Evolutionary conservation across 306 rosid species (phyloP).

Genomic region (Dryas octopetala): DNA sequence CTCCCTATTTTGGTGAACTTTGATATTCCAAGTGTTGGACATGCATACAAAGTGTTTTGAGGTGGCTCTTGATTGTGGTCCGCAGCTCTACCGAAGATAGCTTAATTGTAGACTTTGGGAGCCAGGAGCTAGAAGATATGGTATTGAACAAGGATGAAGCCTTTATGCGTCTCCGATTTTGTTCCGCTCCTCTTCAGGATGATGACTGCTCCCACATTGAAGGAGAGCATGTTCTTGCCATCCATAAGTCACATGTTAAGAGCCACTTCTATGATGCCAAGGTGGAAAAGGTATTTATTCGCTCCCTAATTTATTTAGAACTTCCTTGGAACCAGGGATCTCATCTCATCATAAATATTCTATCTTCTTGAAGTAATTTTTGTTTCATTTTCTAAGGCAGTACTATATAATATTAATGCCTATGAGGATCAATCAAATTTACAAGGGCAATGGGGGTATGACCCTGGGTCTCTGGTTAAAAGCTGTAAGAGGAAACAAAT

Average conservation of each 20-base stretch:
- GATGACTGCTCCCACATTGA: slow-evolving; percentile 24
- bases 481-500: neutral
- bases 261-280: slow-evolving; percentile 21
- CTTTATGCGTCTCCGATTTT: slow-evolving; percentile 4
- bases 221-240: slow-evolving; percentile 26
- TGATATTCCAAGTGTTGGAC: neutral
- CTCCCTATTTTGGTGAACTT: neutral
- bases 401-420: neutral
- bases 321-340: neutral
- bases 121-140: slow-evolving; percentile 29
- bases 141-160: slow-evolving; percentile 22
- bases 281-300: slow-evolving; percentile 24
- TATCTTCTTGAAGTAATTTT: neutral
- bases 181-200: slow-evolving; percentile 22
- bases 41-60: neutral
- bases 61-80: slow-evolving; percentile 7
- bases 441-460: neutral
- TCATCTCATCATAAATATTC: neutral
- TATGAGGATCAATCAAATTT: neutral
- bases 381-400: neutral
- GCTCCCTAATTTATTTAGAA: neutral
- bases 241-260: slow-evolving; percentile 17
- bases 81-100: slow-evolving; percentile 26
- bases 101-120: slow-evolving; percentile 11
- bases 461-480: neutral